These are phyloP conservation scores for Fusarium sp. DNA, from an alignment of 2,329 filamentous ascomycete genomes.

Conservation along the genomic window DNA sequence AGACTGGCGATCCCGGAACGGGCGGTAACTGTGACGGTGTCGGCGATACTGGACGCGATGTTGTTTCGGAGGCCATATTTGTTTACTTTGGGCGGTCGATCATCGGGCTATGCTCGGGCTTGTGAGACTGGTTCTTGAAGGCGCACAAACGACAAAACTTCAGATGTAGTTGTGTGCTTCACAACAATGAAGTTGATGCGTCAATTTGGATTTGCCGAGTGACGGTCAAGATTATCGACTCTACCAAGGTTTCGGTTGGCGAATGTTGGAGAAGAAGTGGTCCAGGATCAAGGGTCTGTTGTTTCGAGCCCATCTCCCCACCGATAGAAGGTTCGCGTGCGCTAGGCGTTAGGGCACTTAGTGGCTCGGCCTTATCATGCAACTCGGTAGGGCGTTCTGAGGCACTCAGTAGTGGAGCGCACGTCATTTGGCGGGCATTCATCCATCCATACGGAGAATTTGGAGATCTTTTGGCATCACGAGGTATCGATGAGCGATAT, in stretches of 20 bases:
- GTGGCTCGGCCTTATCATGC: slow-evolving; percentile 24
- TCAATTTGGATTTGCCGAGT: slow-evolving; percentile 4
- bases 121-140: background rate
- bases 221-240: slow-evolving; percentile 13
- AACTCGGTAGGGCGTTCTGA: slow-evolving; percentile 5
- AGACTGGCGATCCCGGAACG: slow-evolving; percentile 70
- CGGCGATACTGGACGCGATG: slow-evolving; percentile 56
- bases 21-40: slow-evolving; percentile 66
- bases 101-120: slow-evolving; percentile 25
- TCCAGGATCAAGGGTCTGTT: slow-evolving; percentile 15
- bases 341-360: slow-evolving; percentile 35
- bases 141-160: background rate
- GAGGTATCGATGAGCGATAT: slow-evolving; percentile 8
- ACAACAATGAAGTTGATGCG: background rate
- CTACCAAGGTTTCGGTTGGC: slow-evolving; percentile 20
- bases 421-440: slow-evolving; percentile 34
- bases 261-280: slow-evolving; percentile 38
- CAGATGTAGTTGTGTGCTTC: slow-evolving; percentile 10
- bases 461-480: slow-evolving; percentile 20
- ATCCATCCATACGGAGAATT: slow-evolving; percentile 7
- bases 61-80: slow-evolving; percentile 46
- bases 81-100: slow-evolving; percentile 20
- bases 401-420: slow-evolving; percentile 19
- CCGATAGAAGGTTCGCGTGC: slow-evolving; percentile 22
- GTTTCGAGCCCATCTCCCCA: slow-evolving; percentile 30